Conservation (phyloP, 345 rosid species). For the Draba incana region DNA sequence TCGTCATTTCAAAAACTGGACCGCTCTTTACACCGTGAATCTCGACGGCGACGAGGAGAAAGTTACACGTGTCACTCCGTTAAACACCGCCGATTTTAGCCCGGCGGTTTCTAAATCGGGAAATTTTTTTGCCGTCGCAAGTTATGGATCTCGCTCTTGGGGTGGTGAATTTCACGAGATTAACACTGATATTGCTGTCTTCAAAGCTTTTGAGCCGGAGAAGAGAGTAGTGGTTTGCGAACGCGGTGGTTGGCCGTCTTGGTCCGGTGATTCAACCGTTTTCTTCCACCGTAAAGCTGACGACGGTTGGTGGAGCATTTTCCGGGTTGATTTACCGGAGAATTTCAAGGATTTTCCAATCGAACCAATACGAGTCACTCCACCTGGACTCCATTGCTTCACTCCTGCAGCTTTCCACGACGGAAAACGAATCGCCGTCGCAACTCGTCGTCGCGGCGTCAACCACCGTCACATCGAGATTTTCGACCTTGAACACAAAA, state of each 20-base stretch:
- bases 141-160: constrained; percentile 76
- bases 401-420: constrained; percentile 81
- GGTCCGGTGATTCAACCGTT: constrained; percentile 70
- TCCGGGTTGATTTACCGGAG: constrained; percentile 46
- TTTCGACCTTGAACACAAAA: constrained; percentile 48
- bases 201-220: constrained; percentile 50
- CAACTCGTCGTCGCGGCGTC: constrained; percentile 61
- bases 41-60: constrained; percentile 19
- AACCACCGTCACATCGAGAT: constrained; percentile 71
- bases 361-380: constrained; percentile 64
- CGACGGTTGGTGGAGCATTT: constrained; percentile 98
- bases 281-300: constrained; percentile 81
- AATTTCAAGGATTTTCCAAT: constrained; percentile 40
- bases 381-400: constrained; percentile 87
- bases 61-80: constrained; percentile 64
- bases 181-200: constrained; percentile 67
- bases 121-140: constrained; percentile 66
- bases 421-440: constrained; percentile 62
- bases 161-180: constrained; percentile 78
- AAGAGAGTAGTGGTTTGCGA: constrained; percentile 56
- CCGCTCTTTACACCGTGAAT: constrained; percentile 57
- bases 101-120: constrained; percentile 70
- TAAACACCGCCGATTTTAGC: constrained; percentile 62
- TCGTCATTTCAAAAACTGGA: constrained; percentile 62
- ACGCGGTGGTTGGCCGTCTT: constrained; percentile 85